Conservation (phyloP, 768 basidiomycete species). For the Heimioporus sp. region DNA sequence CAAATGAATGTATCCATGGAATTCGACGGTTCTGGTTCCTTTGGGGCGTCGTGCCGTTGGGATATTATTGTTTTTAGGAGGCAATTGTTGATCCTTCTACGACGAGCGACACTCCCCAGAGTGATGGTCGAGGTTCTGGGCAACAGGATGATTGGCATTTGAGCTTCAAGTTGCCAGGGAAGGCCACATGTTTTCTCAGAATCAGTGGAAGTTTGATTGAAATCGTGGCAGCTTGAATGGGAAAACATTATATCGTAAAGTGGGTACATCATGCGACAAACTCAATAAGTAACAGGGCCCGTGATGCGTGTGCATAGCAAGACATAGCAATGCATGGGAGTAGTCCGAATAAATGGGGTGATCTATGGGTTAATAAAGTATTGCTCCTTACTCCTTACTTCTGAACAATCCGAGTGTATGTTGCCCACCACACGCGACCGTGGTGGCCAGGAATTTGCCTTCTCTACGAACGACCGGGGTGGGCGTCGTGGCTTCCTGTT, state of each 20-base stretch:
- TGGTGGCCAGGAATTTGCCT: constrained; percentile 52
- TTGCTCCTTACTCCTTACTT: constrained; percentile 59
- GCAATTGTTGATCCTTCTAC: no score
- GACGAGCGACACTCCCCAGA: no score
- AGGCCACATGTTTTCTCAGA: no score
- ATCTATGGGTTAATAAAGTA: constrained; percentile 6
- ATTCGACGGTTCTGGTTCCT: no score
- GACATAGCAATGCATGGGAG: constrained; percentile 11
- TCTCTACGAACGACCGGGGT: constrained; percentile 67
- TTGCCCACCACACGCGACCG: constrained; percentile 74
- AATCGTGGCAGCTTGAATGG: no score
- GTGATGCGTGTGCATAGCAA: constrained; percentile 16
- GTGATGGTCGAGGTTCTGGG: no score
- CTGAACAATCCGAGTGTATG: constrained; percentile 73
- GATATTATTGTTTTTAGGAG: no score
- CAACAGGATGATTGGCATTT: no score
- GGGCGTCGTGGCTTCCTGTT: constrained; percentile 62
- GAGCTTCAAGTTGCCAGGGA: no score
- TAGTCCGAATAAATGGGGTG: constrained; percentile 17
- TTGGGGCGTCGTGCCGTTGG: no score
- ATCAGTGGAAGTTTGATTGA: no score
- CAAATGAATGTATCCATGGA: no score
- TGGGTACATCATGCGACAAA: constrained; percentile 14
- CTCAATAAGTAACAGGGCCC: constrained; percentile 17
- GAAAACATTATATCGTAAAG: constrained; percentile 7